Evolutionary conservation across 2,329 filamentous ascomycete genomes (phyloP), one percentile per base, ranked within the genome.

Genomic region (Conoideocrella luteorostrata): DNA sequence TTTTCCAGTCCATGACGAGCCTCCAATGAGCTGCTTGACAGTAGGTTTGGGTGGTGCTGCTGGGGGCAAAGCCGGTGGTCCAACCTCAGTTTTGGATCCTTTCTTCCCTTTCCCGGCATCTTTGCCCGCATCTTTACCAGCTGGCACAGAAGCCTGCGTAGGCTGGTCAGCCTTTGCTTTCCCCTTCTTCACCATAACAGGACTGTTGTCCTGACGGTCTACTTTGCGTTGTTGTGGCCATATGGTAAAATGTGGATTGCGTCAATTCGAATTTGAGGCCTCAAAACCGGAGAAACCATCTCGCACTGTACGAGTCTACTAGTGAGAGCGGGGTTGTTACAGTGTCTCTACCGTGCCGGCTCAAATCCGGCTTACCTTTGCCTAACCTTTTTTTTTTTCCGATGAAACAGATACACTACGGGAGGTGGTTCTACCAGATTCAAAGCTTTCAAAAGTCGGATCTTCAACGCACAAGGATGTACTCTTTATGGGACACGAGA

Each of bases 1-100:
- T 63, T 98, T 98, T 32, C 93, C 93, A 0, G 93, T 98, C 93
- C 93, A 98, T 54, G 89, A 96, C 46, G 88, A 81, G 39, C 93
- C 93, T 33, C 89, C 93, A 58, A 98, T 95, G 52, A 98, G 71
- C 54, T 94, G 88, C 64, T 84, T 84, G 35, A 77, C 75, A 2
- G 81, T 82, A 12, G 78, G 80, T 53, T 81, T 79, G 0, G 75
- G 75, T 4, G 74, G 74, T 0, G 65, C 72, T 2, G 59, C 50
- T 3, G 63, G 53, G 12, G 59, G 62, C 48, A 59, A 60, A 42
- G 60, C 66, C 50, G 54, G 52, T 44, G 45, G 56, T 6, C 54
- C 44, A 12, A 57, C 38, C n/a, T 58, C 54, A 18, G 41, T 56
- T 56, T 60, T 67, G 41, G 60, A 53, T 5, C 56, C 59, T 43